Percentiles rank a stretch among this genome's conserved stretches.
These are phyloP conservation scores for Hirsutella thompsonii DNA, from an alignment of 2,329 filamentous ascomycete genomes.

Conservation along the genomic window DNA sequence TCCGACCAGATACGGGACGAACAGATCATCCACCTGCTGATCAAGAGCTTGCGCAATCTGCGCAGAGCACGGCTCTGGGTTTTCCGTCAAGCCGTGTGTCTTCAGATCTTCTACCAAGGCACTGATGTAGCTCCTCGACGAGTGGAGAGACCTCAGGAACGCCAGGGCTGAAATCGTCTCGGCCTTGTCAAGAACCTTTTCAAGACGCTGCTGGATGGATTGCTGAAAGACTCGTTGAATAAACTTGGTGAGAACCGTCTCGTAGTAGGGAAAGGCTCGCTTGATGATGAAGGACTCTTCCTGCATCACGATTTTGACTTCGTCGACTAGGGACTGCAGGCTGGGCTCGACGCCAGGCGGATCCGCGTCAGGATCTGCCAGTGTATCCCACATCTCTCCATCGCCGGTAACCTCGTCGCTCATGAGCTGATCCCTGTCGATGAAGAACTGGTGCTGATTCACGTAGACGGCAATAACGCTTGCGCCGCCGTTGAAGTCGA, in stretches of 20 bases:
- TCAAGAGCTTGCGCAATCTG: slow-evolving; percentile 68
- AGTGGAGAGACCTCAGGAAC: slow-evolving; percentile 81
- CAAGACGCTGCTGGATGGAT: slow-evolving; percentile 88
- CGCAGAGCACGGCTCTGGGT: slow-evolving; percentile 81
- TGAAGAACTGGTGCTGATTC: slow-evolving; percentile 99
- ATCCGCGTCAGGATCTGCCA: slow-evolving; percentile 89
- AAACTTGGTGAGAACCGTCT: slow-evolving; percentile 86
- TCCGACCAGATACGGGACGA: slow-evolving; percentile 55
- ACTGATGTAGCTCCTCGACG: slow-evolving; percentile 80
- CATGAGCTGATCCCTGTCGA: slow-evolving; percentile 84
- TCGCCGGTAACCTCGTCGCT: slow-evolving; percentile 72
- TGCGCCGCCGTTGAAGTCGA: slow-evolving; percentile 91
- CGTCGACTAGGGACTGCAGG: slow-evolving; percentile 81
- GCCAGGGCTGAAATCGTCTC: slow-evolving; percentile 83
- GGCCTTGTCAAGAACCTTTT: slow-evolving; percentile 92
- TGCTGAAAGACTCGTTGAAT: slow-evolving; percentile 95
- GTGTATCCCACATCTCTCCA: slow-evolving; percentile 70
- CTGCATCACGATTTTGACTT: slow-evolving; percentile 90
- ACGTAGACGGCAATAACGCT: slow-evolving; percentile 95
- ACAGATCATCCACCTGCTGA: slow-evolving; percentile 66
- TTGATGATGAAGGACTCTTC: slow-evolving; percentile 97
- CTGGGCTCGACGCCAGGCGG: slow-evolving; percentile 85
- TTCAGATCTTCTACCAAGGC: slow-evolving; percentile 86
- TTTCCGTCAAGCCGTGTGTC: slow-evolving; percentile 84
- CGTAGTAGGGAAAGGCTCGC: slow-evolving; percentile 89